Base-by-base conservation (phyloP, 768 basidiomycete genomes). In the Harrya chromipes region DNA sequence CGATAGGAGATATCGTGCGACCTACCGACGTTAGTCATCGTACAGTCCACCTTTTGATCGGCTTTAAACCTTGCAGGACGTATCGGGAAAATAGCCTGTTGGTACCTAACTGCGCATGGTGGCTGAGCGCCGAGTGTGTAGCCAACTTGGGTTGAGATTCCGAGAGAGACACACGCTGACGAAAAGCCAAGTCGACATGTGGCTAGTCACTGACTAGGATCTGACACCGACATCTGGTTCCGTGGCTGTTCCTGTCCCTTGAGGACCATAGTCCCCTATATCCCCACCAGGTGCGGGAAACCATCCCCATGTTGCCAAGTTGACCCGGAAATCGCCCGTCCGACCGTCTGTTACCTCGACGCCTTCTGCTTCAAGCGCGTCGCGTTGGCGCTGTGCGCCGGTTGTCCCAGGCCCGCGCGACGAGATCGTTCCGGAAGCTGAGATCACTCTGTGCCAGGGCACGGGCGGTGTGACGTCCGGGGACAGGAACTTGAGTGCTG, bases 381-480 rank as follows among this genome's bases (percentile, higher is more conserved):
- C 82, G 16, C 81, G 73, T 62, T 97, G 93, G 1, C 81, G 72
- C 39, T 78, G 78, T 0, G 91, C 91, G 2, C 90, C 91, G 35
- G 79, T 72, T 4, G 93, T 93, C 4, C 84, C 87, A 4, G 92
- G 90, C 0, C 88, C 91, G 38, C 93, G 78, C 7, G 90, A 92
- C 2, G 90, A 90, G 55, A 90, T 87, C 1, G 74, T 69, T 1
- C 90, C 90, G 0, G 83, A 76, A 0, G 87, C 75, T 4, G 80
- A 76, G 13, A 92, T 73, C 4, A 92, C 87, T 26, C 90, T 80
- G 53, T 91, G 77, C 90, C 90, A 93, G 0, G 90, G 90, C 1
- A 92, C 79, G 7, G 85, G 82, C 0, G 85, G 84, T 21, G 74
- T 72, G 2, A 75, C 72, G 19, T 76, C 74, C 0, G 80, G 76